Base-by-base conservation (phyloP, 257 asterid species). In the Penstemon davidsonii region DNA sequence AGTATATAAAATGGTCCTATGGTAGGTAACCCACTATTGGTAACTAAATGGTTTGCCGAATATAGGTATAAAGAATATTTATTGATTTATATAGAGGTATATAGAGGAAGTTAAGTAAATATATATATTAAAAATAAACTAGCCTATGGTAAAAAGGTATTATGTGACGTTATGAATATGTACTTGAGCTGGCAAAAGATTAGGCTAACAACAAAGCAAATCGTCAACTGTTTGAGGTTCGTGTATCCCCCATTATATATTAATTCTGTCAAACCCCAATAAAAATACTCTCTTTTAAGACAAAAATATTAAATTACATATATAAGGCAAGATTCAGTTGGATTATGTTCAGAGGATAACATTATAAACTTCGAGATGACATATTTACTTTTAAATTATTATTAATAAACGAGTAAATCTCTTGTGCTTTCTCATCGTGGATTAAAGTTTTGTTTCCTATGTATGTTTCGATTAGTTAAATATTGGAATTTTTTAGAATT, bases 171-270 rank as follows among this genome's bases (percentile, higher is more conserved):
- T 52, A 61, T 59, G 55, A 67, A 61, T 41, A 4, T 47, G 52
- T 12, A n/a, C 0, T 15, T 49, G 79, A 73, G 75, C 58, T 80
- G 75, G 81, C 79, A 69, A 46, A 61, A 76, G 58, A 73, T 46
- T 70, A 73, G 54, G 75, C 19, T 64, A 36, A 46, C 71, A 75
- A 46, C 45, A 47, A 70, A 49, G 71, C 74, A 65, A 39, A 54
- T 73, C 15, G 76, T 70, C 82, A 79, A 71, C 78, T 71, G 69
- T 66, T 71, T 55, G 68, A 62, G 69, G 67, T 54, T 63, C 19
- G 56, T 47, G 13, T 3, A 46, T 25, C 33, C 33, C 33, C 33
- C 33, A 2, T 1, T 47, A 12, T 59, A 47, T 19, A 19, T 15
- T 49, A 25, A 64, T 49, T 73, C 73, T 64, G 60, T 67, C 75